Evolutionary conservation across 108 stramenopile genomes (phyloP), one percentile per base, ranked within the genome.

Genomic region (Licmophora abbreviata): DNA sequence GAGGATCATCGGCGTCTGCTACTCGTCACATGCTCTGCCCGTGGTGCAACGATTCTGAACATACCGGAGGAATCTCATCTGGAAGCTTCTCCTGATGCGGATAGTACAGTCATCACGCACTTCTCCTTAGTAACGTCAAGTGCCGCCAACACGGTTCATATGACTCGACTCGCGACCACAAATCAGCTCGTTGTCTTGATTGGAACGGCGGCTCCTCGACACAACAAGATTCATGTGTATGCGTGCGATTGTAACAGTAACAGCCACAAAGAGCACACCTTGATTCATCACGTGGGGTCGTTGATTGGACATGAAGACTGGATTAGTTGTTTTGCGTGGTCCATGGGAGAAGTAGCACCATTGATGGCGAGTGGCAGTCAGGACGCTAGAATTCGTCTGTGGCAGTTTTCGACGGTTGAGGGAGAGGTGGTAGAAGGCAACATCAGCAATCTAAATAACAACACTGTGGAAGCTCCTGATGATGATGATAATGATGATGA

Each of bases 301-400:
- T 48, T 92, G 11, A 44, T 56, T 34, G 91, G 91, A 1, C 91
- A 92, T 62, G 79, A 83, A 54, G 91, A 88, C 63, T 92, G 91
- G 91, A 79, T 92, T 35, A 69, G 79, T 0, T 73, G 81, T 47
- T 80, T 88, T 44, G 76, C 73, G 32, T 92, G 77, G 76, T 27
- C n/a, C 47, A 34, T 27, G 22, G 6, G 6, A 44, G 47, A 25
- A 33, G n/a, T 20, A 17, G 6, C 1, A 28, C 23, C 7, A 53
- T 42, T 86, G 46, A 51, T 93, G 45, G 91, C 91, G 11, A 80
- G 79, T 59, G 85, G 80, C 10, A 79, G 81, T 38, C 84, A 88
- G 46, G 91, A 93, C 73, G 71, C 74, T 10, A 76, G 68, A 29
- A 86, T 93, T 61, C 76, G 91, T 0, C 61, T 93, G 8, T 93